These are phyloP conservation scores for Mycena maculata DNA, from an alignment of 768 basidiomycete genomes.

Conservation along the genomic window DNA sequence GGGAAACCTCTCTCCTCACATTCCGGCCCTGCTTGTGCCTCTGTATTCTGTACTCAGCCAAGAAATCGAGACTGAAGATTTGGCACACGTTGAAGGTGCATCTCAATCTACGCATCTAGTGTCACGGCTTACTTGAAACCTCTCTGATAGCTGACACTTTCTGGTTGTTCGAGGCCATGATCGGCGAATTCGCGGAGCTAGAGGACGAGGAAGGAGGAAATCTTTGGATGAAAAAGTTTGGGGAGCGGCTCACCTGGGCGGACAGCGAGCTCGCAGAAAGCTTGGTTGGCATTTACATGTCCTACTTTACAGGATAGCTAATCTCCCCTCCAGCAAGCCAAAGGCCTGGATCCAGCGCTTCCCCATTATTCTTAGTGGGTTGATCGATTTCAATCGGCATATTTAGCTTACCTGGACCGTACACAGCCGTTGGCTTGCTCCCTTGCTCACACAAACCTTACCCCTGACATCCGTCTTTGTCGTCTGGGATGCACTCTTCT, in stretches of 20 bases:
- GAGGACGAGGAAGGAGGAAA: slow-evolving; percentile 73
- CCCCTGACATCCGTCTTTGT: slow-evolving; percentile 68
- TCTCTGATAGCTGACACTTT: slow-evolving; percentile 77
- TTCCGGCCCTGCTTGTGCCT: slow-evolving; percentile 77
- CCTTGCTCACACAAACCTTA: slow-evolving; percentile 78
- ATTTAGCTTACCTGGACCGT: not conserved
- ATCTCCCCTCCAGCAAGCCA: slow-evolving; percentile 57
- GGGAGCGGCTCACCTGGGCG: slow-evolving; percentile 69
- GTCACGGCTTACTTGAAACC: not conserved
- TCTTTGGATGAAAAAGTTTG: slow-evolving; percentile 72
- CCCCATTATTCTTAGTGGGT: slow-evolving; percentile 87
- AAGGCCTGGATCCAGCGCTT: slow-evolving; percentile 74
- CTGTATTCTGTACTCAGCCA: slow-evolving; percentile 71
- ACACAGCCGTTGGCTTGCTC: slow-evolving; percentile 78
- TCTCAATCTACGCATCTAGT: not conserved
- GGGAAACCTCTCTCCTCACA: slow-evolving; percentile 73
- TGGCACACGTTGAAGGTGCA: slow-evolving; percentile 67
- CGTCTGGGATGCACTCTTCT: slow-evolving; percentile 80
- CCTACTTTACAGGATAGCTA: slow-evolving; percentile 15
- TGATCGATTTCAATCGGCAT: not conserved
- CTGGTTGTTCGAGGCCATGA: slow-evolving; percentile 82
- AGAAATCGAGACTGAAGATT: slow-evolving; percentile 71
- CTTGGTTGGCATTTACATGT: slow-evolving; percentile 58
- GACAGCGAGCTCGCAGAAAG: slow-evolving; percentile 71
- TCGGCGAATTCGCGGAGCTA: slow-evolving; percentile 80